phyloP scores from a whole-genome alignment of 2,329 filamentous ascomycete species.

The Lachnum nothofagi region DNA sequence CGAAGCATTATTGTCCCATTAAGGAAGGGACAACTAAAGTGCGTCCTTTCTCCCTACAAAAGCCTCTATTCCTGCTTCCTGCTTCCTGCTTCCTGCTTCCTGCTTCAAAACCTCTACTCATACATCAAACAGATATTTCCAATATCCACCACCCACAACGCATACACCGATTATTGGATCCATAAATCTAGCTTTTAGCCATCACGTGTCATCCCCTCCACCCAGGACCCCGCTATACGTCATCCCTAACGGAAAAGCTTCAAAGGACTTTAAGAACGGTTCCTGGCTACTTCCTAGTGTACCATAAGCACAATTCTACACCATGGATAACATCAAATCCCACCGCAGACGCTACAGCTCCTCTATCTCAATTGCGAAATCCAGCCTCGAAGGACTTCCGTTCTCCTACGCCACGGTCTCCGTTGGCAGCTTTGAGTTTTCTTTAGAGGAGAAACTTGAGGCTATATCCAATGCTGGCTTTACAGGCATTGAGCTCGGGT shows the following conservation, averaged over 20 bases:
- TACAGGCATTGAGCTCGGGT: slow-evolving; percentile 65
- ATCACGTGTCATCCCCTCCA: slow-evolving; percentile 4
- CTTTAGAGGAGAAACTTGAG: slow-evolving; percentile 54
- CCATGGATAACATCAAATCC: neutral
- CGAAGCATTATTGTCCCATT: too few relatives aligned
- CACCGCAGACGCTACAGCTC: neutral
- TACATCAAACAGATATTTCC: too few relatives aligned
- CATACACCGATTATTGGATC: neutral
- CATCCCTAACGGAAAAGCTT: neutral
- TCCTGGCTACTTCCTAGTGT: too few relatives aligned
- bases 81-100: too few relatives aligned
- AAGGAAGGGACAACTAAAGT: too few relatives aligned
- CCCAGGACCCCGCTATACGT: neutral
- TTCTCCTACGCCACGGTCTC: slow-evolving; percentile 53
- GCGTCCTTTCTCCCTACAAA: too few relatives aligned
- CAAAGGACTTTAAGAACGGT: too few relatives aligned
- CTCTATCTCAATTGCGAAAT: slow-evolving; percentile 9
- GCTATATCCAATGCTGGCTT: slow-evolving; percentile 63
- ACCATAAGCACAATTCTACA: too few relatives aligned
- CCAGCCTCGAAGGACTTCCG: slow-evolving; percentile 35
- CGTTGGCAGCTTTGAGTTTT: slow-evolving; percentile 45
- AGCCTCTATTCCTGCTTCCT: too few relatives aligned
- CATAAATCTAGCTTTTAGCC: neutral
- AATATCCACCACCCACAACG: neutral
- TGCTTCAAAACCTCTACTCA: too few relatives aligned